Base-by-base conservation (phyloP, 2,329 filamentous ascomycete species). In the Talaromyces sp. region DNA sequence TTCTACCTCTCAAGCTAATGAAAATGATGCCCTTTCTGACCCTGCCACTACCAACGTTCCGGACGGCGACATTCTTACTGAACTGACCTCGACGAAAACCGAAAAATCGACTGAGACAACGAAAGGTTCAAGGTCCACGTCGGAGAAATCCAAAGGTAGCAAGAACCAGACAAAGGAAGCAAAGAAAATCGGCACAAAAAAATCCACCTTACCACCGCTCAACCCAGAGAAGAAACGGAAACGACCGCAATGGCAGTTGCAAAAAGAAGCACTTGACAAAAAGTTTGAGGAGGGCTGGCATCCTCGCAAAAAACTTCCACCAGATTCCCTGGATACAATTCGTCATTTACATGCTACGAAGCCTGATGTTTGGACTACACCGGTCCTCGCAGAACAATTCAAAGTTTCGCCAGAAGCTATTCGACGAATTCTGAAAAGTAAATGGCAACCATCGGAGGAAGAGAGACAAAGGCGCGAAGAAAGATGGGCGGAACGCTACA, bases 241-340 rank as follows among this genome's bases (percentile, higher is more conserved):
- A 58, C 71, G 67, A 3, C 81, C 86, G 62, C 60, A 67, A 3
- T 97, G 94, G 94, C 81, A 84, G 69, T 71, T 83, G 13, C 88
- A 97, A 64, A 97, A 96, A 70, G 77, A 77, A 1, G 88, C 85
- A 0, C 74, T 95, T 36, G 83, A 86, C 65, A 74, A 83, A 61
- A 99, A 97, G 68, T 94, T 97, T 63, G 83, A 87, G 7, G 85
- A 75, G 39, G 77, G 87, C 9, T 99, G 93, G 92, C 81, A 81
- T 28, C 93, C 94, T 31, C 82, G 83, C 51, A 97, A 96, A 73
- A 87, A 87, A 59, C 81, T 99, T 9, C 97, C 94, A 0, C 94
- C 94, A 0, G 93, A 97, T 72, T 91, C 92, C 1, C 79, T 97
- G 33, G 87, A 89, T n/a, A 92, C 91, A 41, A 96, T 99, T 65